Base-by-base conservation (phyloP, 1,139 yeast genomes). In the Candida albicans region DNA sequence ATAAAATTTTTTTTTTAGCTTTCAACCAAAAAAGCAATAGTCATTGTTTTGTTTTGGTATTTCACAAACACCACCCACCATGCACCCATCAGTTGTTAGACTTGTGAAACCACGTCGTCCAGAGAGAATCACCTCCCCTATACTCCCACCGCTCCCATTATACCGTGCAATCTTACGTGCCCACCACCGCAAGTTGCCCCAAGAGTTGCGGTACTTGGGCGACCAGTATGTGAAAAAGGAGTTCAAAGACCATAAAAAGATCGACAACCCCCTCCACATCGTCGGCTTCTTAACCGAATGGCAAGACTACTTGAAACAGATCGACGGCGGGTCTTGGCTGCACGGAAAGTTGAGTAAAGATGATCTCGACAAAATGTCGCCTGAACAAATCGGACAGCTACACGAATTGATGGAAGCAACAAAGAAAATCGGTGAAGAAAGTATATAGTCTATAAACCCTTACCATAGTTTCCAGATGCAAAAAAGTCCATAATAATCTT, bases 261-360 rank as follows among this genome's bases (percentile, higher is more conserved):
- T 84, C 11, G 96, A 90, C 54, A 90, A 93, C 61, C 98, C 99
- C 1, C 73, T 90, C 32, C 96, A 91, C 59, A 89, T 93, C 30
- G 91, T 95, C 8, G 98, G 97, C 10, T 93, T 93, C 57, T 74
- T 93, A 50, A 81, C 96, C 1, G 85, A 89, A 52, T 93, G 99
- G 99, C 99, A 93, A 59, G 91, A 88, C 55, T 93, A 93, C 57
- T 75, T 88, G 47, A 79, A 79, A 44, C 71, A 75, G 59, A 76
- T 93, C 31, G 82, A 83, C 37, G 87, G 88, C 12, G 95, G 87
- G 2, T 71, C 75, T 35, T 93, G 98, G 98, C 68, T 76, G 59
- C 72, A 75, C 46, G 88, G 85, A 8, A 80, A 81, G 56, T 67
- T 93, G 57, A 82, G 84, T 33, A 70, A 79, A 52, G 73, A 71